These are phyloP conservation scores for Fusarium irregulare DNA, from an alignment of 2,329 filamentous ascomycete species.

Conservation along the genomic window DNA sequence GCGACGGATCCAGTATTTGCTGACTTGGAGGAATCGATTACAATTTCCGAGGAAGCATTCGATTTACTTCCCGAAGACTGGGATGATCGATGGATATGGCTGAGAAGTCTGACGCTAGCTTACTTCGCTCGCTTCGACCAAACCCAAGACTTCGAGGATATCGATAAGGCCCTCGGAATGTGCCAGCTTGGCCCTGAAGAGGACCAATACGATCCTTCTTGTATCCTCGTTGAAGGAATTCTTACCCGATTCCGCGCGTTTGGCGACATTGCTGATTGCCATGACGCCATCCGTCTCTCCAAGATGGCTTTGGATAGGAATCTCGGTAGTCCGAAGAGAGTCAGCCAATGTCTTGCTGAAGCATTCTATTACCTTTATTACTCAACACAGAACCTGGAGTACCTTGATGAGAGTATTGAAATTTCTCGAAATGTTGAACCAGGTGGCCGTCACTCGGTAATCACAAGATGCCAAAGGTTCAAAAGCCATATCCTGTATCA, in stretches of 20 bases:
- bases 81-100: not conserved
- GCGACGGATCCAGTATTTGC: fast-evolving
- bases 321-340: not conserved
- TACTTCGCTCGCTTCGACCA: not conserved
- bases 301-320: fast-evolving
- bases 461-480: not conserved
- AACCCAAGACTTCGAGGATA: not conserved
- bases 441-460: not conserved
- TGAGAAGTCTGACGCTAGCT: not conserved
- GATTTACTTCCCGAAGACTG: not conserved
- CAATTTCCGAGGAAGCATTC: not conserved
- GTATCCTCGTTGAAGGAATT: not conserved
- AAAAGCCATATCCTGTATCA: not conserved
- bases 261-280: not conserved
- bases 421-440: not conserved
- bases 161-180: not conserved
- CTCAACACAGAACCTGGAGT: not conserved
- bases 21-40: not conserved
- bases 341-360: not conserved
- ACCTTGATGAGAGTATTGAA: not conserved
- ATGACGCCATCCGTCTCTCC: not conserved
- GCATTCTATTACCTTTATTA: not conserved
- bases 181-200: fast-evolving
- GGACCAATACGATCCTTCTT: not conserved
- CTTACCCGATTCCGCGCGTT: not conserved